Conservation (phyloP, 1,284 basidiomycete species). For the Hymenochaete sp. region DNA sequence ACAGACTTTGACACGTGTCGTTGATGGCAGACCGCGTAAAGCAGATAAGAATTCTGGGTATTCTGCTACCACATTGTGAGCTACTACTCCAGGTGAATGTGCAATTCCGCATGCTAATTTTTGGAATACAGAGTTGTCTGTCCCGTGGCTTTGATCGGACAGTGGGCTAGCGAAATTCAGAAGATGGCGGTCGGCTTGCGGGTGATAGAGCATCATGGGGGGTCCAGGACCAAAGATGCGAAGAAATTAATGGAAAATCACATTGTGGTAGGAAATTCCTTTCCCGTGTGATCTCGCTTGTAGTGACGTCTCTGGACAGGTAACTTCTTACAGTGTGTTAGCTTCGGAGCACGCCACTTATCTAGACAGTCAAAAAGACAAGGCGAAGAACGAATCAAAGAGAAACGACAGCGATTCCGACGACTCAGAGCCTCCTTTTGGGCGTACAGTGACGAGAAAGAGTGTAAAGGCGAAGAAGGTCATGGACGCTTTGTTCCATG, state of each 20-base stretch:
- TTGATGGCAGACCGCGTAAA: constrained; percentile 62
- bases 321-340: constrained; percentile 76
- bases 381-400: constrained; percentile 26
- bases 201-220: constrained; percentile 79
- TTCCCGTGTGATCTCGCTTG: background rate
- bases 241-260: constrained; percentile 53
- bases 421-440: constrained; percentile 33
- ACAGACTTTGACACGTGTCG: constrained; percentile 80
- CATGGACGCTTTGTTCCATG: constrained; percentile 66
- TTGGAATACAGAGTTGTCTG: constrained; percentile 58
- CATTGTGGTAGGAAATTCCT: constrained; percentile 45
- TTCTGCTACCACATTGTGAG: constrained; percentile 66
- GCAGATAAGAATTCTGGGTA: constrained; percentile 68
- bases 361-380: constrained; percentile 4
- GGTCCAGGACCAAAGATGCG: constrained; percentile 62
- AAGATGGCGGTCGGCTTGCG: constrained; percentile 67
- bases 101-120: constrained; percentile 8
- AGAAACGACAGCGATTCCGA: constrained; percentile 26
- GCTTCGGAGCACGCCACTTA: constrained; percentile 62
- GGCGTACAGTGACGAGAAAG: constrained; percentile 33
- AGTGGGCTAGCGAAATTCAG: constrained; percentile 84
- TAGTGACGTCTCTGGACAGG: constrained; percentile 19
- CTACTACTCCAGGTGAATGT: constrained; percentile 16
- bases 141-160: constrained; percentile 78
- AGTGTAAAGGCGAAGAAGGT: constrained; percentile 32